Base-by-base conservation (phyloP, 805 yeast genomes). In the Lipomyces sp. region DNA sequence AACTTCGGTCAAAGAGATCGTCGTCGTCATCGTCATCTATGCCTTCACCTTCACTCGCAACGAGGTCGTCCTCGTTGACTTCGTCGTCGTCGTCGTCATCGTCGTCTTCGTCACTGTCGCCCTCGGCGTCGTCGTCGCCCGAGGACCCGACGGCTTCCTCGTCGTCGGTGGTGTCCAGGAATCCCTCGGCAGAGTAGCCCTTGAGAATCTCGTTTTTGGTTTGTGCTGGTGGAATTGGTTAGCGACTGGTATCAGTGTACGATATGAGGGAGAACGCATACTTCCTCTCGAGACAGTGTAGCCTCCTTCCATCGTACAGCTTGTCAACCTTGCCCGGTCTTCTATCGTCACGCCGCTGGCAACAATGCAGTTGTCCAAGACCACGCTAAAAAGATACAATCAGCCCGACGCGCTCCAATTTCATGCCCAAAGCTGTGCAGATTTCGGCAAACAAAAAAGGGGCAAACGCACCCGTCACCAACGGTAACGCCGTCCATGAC, bases 221-320 rank as follows among this genome's bases (percentile, higher is more conserved):
- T 42, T 61, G 68, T 2, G 70, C 51, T 49, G 37, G 8, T 16
- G 33, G 19, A 29, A 33, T 3, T 18, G 46, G 35, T 57, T 57
- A 23, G 50, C 42, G 14, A 38, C 49, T n/a, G 21, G 59, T 65
- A 56, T 64, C 53, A 60, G 62, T 42, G 28, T 10, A 19, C 16
- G 24, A 61, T 61, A 61, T 57, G 59, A 52, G 53, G 62, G 36
- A 56, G 44, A 45, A 57, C 59, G 42, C 61, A 58, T 52, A 61
- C 61, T 71, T 45, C 82, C 81, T 60, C 78, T 71, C 2, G 78
- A 74, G 21, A 93, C 90, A 18, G 73, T 74, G 65, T 82, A 87
- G 1, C 81, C 74, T 8, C 95, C 86, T 67, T 90, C 98, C 23
- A 93, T 84, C 56, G 86, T 83, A 74, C 96, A 91, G 60, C 84